These are phyloP conservation scores for Chlamydomonas urium DNA, from an alignment of 139 green algal genomes.

Conservation along the genomic window DNA sequence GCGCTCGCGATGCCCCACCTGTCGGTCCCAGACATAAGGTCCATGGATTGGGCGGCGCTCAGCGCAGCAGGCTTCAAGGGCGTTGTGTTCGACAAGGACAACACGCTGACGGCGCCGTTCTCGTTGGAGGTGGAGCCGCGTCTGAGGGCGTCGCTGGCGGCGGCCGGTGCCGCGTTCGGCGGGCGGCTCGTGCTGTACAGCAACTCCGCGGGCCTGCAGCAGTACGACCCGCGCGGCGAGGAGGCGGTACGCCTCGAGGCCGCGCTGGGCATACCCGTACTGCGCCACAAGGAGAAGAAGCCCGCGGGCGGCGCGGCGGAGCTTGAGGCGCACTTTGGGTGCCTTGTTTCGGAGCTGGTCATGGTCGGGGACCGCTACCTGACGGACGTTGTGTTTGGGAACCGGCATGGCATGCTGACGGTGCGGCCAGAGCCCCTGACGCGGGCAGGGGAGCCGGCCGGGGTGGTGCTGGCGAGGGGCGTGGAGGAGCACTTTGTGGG, in stretches of 20 bases:
- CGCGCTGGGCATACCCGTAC: constrained; percentile 70
- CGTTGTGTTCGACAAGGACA: constrained; percentile 94
- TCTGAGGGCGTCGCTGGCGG: constrained; percentile 28
- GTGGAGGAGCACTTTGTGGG: no score
- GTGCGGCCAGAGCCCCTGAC: constrained; percentile 71
- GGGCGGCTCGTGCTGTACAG: constrained; percentile 71
- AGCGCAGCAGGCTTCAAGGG: constrained; percentile 69
- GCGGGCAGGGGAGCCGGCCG: constrained; percentile 54
- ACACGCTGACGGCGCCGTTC: constrained; percentile 89
- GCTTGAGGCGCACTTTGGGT: constrained; percentile 65
- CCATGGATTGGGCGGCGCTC: constrained; percentile 70
- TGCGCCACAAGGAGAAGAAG: constrained; percentile 85
- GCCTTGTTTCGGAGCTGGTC: constrained; percentile 54
- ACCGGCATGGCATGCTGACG: constrained; percentile 82
- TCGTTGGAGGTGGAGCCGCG: constrained; percentile 36
- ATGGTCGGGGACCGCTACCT: constrained; percentile 86
- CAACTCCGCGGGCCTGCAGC: constrained; percentile 87
- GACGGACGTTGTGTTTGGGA: constrained; percentile 88
- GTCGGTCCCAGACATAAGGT: constrained; percentile 54
- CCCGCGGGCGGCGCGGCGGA: constrained; percentile 63
- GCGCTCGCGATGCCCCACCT: constrained; percentile 70
- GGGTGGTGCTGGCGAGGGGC: constrained; percentile 53
- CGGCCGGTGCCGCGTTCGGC: constrained; percentile 24
- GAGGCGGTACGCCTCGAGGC: constrained; percentile 75
- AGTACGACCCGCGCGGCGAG: constrained; percentile 83